Evolutionary conservation across 257 asterid species (phyloP).

Genomic region (Vinca minor): DNA sequence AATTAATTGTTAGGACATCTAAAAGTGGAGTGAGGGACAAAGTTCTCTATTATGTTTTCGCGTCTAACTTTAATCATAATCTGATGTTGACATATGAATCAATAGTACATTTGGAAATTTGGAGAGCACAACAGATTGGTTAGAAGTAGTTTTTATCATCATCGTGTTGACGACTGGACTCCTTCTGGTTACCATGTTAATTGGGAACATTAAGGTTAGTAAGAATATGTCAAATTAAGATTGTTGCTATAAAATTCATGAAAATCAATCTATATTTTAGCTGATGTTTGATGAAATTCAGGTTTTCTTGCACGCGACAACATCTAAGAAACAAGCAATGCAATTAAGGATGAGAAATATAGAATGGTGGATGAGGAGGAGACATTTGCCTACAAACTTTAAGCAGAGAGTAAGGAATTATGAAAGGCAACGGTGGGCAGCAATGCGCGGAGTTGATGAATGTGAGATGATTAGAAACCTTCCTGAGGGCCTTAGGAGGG

Average conservation of each 20-base stretch:
- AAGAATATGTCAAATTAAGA: too few relatives aligned
- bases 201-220: conserved; percentile 95
- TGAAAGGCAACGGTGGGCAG: conserved; percentile 93
- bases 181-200: conserved; percentile 83
- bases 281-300: conserved; percentile 15
- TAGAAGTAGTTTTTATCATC: conserved; percentile 80
- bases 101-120: conserved; percentile 82
- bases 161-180: conserved; percentile 86
- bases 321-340: conserved; percentile 97
- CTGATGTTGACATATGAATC: too few relatives aligned
- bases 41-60: too few relatives aligned
- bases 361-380: conserved; percentile 98
- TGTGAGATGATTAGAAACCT: conserved; percentile 80
- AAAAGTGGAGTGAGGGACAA: too few relatives aligned
- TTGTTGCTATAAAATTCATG: too few relatives aligned
- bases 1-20: too few relatives aligned
- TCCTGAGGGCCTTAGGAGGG: conserved; percentile 86
- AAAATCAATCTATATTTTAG: too few relatives aligned
- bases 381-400: conserved; percentile 51
- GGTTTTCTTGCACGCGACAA: conserved; percentile 94
- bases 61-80: too few relatives aligned
- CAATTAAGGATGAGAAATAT: conserved; percentile 88
- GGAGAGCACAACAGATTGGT: conserved; percentile 98
- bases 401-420: conserved; percentile 78
- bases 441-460: conserved; percentile 94